These are phyloP conservation scores for Debaryomycetaceae sp. DNA, from an alignment of 1,139 yeast species.

Conservation along the genomic window DNA sequence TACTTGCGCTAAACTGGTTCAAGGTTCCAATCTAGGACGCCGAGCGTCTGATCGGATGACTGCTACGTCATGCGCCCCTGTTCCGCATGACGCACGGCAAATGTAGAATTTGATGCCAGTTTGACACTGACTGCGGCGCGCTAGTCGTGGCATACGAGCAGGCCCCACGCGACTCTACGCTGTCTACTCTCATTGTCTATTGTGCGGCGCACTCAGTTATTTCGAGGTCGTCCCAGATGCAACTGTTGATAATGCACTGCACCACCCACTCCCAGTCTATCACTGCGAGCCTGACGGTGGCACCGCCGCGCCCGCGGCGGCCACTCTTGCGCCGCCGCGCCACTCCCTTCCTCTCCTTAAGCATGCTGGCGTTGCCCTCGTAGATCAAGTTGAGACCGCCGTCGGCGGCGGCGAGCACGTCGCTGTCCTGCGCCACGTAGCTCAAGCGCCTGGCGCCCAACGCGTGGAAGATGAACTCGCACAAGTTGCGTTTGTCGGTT, in stretches of 20 bases:
- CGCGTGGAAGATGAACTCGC: slow-evolving; percentile 43
- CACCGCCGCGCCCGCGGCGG: slow-evolving; percentile 2
- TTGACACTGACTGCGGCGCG: no score
- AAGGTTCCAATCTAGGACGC: no score
- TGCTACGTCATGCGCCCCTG: no score
- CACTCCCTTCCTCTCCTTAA: slow-evolving; percentile 4
- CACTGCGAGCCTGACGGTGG: slow-evolving; percentile 24
- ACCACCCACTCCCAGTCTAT: slow-evolving; percentile 74
- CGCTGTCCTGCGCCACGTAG: slow-evolving; percentile 9
- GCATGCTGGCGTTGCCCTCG: no score
- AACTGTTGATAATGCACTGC: slow-evolving; percentile 59
- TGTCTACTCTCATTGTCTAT: no score
- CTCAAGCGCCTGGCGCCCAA: slow-evolving; percentile 37
- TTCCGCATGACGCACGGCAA: no score
- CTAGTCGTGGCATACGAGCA: no score
- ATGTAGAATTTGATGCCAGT: no score
- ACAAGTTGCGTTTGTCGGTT: slow-evolving; percentile 21
- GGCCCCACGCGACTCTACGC: slow-evolving; percentile 1
- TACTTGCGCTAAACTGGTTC: no score
- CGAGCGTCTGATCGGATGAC: no score
- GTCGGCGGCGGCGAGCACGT: slow-evolving; percentile 7
- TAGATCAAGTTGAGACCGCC: slow-evolving; percentile 19
- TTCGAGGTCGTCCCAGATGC: slow-evolving; percentile 27
- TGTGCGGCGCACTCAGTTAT: no score
- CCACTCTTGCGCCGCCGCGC: no score